phyloP scores from a whole-genome alignment of 179 eudicot species.

The Nepenthes alata region DNA sequence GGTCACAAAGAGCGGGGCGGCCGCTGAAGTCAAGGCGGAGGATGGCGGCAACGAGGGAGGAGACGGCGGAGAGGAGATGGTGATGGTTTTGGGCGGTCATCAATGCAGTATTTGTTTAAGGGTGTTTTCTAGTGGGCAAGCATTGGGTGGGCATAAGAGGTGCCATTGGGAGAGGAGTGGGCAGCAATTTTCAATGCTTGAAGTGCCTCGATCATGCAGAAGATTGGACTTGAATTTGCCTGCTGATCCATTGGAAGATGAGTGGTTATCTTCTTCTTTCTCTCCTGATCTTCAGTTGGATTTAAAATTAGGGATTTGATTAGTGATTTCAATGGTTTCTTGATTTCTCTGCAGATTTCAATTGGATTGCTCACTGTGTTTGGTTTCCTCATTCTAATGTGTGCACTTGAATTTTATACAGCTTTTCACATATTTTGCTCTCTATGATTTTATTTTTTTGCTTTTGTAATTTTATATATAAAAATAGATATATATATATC shows the following conservation, averaged over 20 bases:
- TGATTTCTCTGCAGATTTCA: too few species aligned
- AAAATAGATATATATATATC: too few species aligned
- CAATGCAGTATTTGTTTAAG: conserved; percentile 45
- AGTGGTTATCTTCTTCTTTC: conserved; percentile 1
- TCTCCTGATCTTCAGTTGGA: conserved; percentile 15
- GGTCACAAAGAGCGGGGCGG: conserved; percentile 15
- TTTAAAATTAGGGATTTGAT: conserved; percentile 18
- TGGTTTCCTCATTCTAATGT: too few species aligned
- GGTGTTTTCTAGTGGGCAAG: conserved; percentile 77
- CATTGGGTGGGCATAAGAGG: conserved; percentile 87
- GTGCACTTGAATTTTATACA: too few species aligned
- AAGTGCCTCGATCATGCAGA: too few species aligned
- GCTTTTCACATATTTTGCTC: too few species aligned
- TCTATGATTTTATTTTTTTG: too few species aligned
- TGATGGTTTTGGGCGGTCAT: conserved; percentile 27
- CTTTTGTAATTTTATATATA: too few species aligned
- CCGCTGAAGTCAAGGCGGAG: conserved; percentile 1
- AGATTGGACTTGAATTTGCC: too few species aligned
- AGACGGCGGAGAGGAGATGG: conserved; percentile 6
- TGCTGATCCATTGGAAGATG: too few species aligned
- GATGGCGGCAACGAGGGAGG: background rate
- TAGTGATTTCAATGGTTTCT: too few species aligned
- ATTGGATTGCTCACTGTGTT: too few species aligned
- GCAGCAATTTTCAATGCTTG: background rate
- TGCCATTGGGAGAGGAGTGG: conserved; percentile 56